Base-by-base conservation (phyloP, 306 rosid species). In the Hippophae rhamnoides region DNA sequence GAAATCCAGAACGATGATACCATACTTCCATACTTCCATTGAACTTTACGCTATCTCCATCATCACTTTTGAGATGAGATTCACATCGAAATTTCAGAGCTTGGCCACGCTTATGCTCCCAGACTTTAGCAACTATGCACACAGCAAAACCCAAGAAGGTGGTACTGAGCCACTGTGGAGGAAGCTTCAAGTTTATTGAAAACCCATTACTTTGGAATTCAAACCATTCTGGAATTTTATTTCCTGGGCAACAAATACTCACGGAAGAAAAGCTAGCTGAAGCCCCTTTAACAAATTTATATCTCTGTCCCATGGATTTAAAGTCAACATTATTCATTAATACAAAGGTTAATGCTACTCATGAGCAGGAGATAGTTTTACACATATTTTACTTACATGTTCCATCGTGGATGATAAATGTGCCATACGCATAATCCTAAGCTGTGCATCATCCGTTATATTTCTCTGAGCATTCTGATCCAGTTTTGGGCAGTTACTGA, bases 391-490 rank as follows among this genome's bases (percentile, higher is more conserved):
- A 1, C 51, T 18, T 57, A 43, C 13, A 9, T 14, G 40, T 18
- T 43, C 10, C 10, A 10, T 18, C 23, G 2, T 40, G 43, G 2
- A 41, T 9, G n/a, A 44, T 18, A 57, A 12, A 18, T 9, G 10
- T 65, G 55, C 49, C 18, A 26, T 27, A 13, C 48, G 52, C 56
- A 60, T 44, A 7, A 46, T 18, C 47, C 13, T 43, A 7, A 38
- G n/a, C 18, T 10, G 41, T 5, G 55, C 43, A 11, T 40, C 53
- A 46, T 0, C 5, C 1, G 41, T 9, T 46, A 69, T 14, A 11
- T 54, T 69, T 56, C 23, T 54, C 40, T 12, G 12, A 6, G 67
- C 50, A 7, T 42, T 41, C 13, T 46, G 6, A 69, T 69, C 57
- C 57, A 54, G 40, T 3, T 13, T 5, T 5, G 0, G 1, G 54